These are phyloP conservation scores for Ciborinia camelliae DNA, from an alignment of 2,329 filamentous ascomycete species.

Conservation along the genomic window DNA sequence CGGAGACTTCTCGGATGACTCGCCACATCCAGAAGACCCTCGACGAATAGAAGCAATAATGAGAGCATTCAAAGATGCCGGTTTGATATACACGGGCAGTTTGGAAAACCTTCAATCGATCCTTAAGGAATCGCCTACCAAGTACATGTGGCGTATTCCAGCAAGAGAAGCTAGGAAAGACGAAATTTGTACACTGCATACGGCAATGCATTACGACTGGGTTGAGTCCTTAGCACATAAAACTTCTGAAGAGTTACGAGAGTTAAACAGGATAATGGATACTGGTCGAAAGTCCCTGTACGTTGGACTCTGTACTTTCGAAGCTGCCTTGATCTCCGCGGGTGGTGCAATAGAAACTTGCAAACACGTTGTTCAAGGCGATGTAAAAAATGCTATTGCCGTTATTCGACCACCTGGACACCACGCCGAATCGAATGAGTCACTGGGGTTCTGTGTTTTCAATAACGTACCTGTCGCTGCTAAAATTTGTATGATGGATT, in stretches of 20 bases:
- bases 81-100: conserved; percentile 65
- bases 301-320: conserved; percentile 76
- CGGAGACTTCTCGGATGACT: conserved; percentile 66
- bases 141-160: conserved; percentile 72
- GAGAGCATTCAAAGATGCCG: conserved; percentile 77
- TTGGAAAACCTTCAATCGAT: conserved; percentile 53
- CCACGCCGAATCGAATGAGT: conserved; percentile 80
- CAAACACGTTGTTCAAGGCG: conserved; percentile 77
- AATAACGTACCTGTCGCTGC: conserved; percentile 95
- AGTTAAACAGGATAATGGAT: conserved; percentile 59
- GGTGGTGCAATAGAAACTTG: conserved; percentile 96
- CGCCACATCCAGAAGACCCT: conserved; percentile 92
- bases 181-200: conserved; percentile 80
- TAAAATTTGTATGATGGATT: conserved; percentile 79
- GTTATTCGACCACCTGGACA: conserved; percentile 94
- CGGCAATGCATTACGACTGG: conserved; percentile 73
- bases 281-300: conserved; percentile 73
- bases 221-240: conserved; percentile 57
- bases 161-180: conserved; percentile 72
- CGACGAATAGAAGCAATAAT: conserved; percentile 90
- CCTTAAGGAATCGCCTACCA: conserved; percentile 52
- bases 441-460: conserved; percentile 96
- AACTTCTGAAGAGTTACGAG: conserved; percentile 62
- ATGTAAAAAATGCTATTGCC: conserved; percentile 91
- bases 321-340: conserved; percentile 77